Evolutionary conservation across 768 basidiomycete species (phyloP).

Genomic region (Pluteus cervinus): DNA sequence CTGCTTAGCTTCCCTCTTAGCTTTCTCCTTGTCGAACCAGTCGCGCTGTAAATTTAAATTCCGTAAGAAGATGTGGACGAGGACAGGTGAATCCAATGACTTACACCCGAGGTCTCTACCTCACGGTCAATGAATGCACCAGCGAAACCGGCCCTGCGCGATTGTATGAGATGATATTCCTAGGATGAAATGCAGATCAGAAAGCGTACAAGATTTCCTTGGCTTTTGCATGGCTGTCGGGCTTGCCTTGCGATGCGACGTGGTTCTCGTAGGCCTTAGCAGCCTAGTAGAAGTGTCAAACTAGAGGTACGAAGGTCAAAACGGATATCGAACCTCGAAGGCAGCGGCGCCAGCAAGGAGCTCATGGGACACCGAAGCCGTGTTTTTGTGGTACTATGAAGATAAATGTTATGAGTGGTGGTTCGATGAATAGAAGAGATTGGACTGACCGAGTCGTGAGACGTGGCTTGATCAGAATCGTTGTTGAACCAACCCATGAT

Average conservation of each 20-base stretch:
- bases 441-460: constrained; percentile 31
- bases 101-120: constrained; percentile 51
- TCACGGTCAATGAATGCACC: constrained; percentile 49
- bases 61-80: background rate
- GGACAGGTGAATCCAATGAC: constrained; percentile 4
- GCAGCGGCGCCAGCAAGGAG: constrained; percentile 62
- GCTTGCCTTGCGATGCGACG: constrained; percentile 38
- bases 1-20: constrained; percentile 16
- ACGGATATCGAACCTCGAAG: constrained; percentile 39
- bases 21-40: constrained; percentile 17
- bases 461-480: constrained; percentile 35
- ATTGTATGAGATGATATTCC: background rate
- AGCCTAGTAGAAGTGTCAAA: constrained; percentile 31
- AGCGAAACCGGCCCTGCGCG: constrained; percentile 44
- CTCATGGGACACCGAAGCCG: constrained; percentile 59
- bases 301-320: background rate
- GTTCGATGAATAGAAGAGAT: background rate
- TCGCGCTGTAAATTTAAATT: constrained; percentile 12
- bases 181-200: background rate
- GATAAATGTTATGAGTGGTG: constrained; percentile 26
- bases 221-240: constrained; percentile 39
- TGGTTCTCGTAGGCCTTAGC: constrained; percentile 61
- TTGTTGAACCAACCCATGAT: constrained; percentile 40
- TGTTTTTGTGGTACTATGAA: constrained; percentile 42
- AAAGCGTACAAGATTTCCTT: constrained; percentile 45